Conservation (phyloP, 176 grass and related monocot genomes). For the Musa itinerans region DNA sequence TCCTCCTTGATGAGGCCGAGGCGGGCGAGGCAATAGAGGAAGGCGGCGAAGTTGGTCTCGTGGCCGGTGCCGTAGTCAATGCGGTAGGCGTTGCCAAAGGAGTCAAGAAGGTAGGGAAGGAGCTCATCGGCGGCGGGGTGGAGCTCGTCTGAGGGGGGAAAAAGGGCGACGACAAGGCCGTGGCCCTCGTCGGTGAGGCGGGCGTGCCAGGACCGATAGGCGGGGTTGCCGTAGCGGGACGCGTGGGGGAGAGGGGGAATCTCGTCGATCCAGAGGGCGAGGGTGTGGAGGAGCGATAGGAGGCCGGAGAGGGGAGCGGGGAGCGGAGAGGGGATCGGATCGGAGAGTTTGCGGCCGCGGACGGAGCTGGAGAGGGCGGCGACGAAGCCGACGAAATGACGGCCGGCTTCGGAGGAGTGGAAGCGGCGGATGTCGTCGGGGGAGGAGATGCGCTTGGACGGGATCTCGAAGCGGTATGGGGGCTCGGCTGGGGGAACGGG, state of each 20-base stretch:
- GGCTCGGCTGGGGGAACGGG: conserved; percentile 32
- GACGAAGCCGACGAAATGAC: conserved; percentile 73
- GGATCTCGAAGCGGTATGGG: conserved; percentile 45
- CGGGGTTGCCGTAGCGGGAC: conserved; percentile 79
- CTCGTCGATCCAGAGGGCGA: conserved; percentile 44
- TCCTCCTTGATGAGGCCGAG: conserved; percentile 56
- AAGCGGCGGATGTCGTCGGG: conserved; percentile 55
- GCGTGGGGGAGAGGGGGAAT: conserved; percentile 57
- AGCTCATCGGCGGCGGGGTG: conserved; percentile 48
- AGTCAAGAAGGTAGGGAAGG: conserved; percentile 77
- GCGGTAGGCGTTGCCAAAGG: conserved; percentile 70
- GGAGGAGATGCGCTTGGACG: conserved; percentile 49
- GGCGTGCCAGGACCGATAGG: conserved; percentile 77
- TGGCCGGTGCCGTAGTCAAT: conserved; percentile 93
- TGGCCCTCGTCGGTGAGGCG: conserved; percentile 35
- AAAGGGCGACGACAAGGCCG: conserved; percentile 30
- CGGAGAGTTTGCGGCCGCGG: conserved; percentile 66
- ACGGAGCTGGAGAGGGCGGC: conserved; percentile 67
- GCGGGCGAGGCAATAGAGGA: conserved; percentile 84
- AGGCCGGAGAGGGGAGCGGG: conserved; percentile 40
- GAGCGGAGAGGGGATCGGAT: conserved; percentile 37
- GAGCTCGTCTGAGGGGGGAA: conserved; percentile 32
- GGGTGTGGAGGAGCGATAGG: conserved; percentile 43
- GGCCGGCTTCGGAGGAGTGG: conserved; percentile 54
- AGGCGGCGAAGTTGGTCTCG: conserved; percentile 87